Conservation (phyloP, 495 filamentous ascomycete species). For the Talaromyces nanjingensis region DNA sequence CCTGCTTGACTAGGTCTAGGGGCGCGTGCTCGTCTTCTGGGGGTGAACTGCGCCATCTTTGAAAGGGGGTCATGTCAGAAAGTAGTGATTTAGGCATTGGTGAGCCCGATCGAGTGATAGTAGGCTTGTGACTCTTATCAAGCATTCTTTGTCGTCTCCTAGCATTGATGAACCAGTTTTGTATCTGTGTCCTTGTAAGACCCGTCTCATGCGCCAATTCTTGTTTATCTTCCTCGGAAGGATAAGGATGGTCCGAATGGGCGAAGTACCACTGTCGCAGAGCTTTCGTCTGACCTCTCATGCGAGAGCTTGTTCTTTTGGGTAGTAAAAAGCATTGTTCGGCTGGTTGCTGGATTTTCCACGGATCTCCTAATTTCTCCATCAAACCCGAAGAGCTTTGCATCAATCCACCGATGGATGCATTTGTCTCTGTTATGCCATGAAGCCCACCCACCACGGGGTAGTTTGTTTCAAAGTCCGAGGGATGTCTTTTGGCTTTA, state of each 20-base stretch:
- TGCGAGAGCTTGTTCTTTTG: slow-evolving; percentile 15
- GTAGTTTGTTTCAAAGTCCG: slow-evolving; percentile 36
- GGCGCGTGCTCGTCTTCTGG: slow-evolving; percentile 50
- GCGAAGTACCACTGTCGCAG: slow-evolving; percentile 35
- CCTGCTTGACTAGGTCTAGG: slow-evolving; percentile 29
- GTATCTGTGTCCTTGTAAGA: slow-evolving; percentile 27
- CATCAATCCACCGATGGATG: not conserved
- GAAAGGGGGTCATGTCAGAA: slow-evolving; percentile 53
- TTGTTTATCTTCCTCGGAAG: slow-evolving; percentile 26
- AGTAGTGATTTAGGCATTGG: slow-evolving; percentile 28
- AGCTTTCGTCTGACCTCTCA: slow-evolving; percentile 20
- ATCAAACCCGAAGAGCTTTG: not conserved
- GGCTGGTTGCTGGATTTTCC: not conserved
- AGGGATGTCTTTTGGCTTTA: slow-evolving; percentile 35
- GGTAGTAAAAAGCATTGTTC: not conserved
- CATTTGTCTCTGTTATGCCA: slow-evolving; percentile 27
- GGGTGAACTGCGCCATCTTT: slow-evolving; percentile 74
- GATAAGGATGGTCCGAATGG: slow-evolving; percentile 40
- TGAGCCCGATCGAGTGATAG: slow-evolving; percentile 22
- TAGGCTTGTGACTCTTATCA: not conserved
- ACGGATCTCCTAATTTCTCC: not conserved
- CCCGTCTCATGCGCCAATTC: slow-evolving; percentile 27
- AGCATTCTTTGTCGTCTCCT: slow-evolving; percentile 29
- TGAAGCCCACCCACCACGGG: slow-evolving; percentile 37
- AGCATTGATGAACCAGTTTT: slow-evolving; percentile 40